Evolutionary conservation across 2,329 filamentous ascomycete genomes (phyloP).

Genomic region (Tolypocladium guangdongense): DNA sequence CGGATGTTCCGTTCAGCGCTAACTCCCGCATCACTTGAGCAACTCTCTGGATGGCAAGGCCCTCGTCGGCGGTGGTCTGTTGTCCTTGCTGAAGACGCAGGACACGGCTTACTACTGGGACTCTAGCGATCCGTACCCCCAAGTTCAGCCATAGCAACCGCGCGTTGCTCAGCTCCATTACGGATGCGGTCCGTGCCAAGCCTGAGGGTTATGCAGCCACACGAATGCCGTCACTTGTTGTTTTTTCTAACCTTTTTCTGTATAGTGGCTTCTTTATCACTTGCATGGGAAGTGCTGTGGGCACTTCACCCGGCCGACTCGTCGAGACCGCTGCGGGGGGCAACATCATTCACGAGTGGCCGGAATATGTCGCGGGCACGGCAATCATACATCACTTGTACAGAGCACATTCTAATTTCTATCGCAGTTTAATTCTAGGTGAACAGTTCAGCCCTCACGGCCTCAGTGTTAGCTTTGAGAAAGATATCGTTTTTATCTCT

Average conservation of each 20-base stretch:
- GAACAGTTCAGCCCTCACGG: conserved; percentile 53
- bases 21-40: conserved; percentile 52
- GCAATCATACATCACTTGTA: neutral
- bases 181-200: conserved; percentile 52
- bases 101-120: conserved; percentile 55
- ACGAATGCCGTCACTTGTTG: neutral
- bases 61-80: conserved; percentile 43
- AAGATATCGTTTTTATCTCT: conserved; percentile 47
- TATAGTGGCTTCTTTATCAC: conserved; percentile 45
- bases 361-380: conserved; percentile 40
- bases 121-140: conserved; percentile 44
- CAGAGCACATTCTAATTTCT: neutral
- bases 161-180: conserved; percentile 46
- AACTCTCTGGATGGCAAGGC: conserved; percentile 45
- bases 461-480: conserved; percentile 44
- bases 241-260: neutral
- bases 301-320: conserved; percentile 47
- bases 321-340: conserved; percentile 48
- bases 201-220: conserved; percentile 35
- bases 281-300: conserved; percentile 49
- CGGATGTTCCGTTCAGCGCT: conserved; percentile 46
- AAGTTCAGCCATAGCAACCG: conserved; percentile 50
- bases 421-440: conserved; percentile 38
- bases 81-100: conserved; percentile 49
- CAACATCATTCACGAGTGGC: conserved; percentile 53